Evolutionary conservation across 805 yeast genomes (phyloP), one percentile per base, ranked within the genome.

Genomic region (Sugiyamaella mastotermitis): DNA sequence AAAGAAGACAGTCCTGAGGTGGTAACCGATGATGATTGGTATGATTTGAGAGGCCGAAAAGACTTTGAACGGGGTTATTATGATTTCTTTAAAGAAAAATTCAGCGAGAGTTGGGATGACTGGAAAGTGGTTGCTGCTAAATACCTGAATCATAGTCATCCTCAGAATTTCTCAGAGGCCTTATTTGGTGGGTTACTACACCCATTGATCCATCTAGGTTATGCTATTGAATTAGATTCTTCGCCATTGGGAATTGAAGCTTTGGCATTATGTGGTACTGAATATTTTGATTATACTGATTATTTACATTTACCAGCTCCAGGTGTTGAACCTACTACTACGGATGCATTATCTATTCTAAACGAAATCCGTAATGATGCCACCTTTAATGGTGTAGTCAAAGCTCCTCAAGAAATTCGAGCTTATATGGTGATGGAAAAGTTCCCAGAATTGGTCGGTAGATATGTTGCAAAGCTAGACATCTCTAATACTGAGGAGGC

Each of bases 1-100:
- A 52, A 59, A n/a, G 66, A 62, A 25, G 67, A 62, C 34, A 50
- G 52, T 28, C 66, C 68, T 0, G 49, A 51, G 10, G 69, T 58
- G 24, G 62, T 64, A 16, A 59, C 64, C 0, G 54, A 49, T 30
- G 56, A 51, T 24, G 62, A 61, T 17, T 53, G 65, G 46, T 37
- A 41, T 11, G 51, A 53, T 15, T 54, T 48, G 25, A 44, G 47
- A 19, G 66, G 66, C n/a, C 39, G 60, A 11, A 39, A 38, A 38
- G 37, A 40, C 35, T 58, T 57, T 39, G 64, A 60, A 37, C 44
- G 57, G 18, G 60, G 66, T 3, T 65, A 51, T 40, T 57, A 47
- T 28, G 66, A 65, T 39, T 65, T 51, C 40, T 64, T 62, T 47
- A 56, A 57, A 14, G 71, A 66, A 37, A 55, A 56, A 26, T 40